phyloP scores from a whole-genome alignment of 495 filamentous ascomycete genomes.

The Penicillium chermesinum region DNA sequence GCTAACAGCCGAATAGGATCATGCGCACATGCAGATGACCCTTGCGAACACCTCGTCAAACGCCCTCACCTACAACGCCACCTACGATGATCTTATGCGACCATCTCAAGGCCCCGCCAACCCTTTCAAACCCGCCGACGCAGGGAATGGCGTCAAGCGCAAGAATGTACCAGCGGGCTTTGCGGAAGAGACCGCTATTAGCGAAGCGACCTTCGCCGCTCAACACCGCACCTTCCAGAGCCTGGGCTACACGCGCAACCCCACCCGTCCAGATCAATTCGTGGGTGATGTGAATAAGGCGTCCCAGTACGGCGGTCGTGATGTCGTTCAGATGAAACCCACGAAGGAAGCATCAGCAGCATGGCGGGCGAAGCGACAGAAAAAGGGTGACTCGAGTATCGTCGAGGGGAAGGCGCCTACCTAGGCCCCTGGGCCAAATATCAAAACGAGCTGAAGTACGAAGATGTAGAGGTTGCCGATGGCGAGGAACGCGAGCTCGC shows the following conservation, averaged over 20 bases:
- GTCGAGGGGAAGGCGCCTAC: slow-evolving; percentile 80
- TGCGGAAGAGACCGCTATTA: slow-evolving; percentile 83
- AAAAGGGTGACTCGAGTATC: slow-evolving; percentile 74
- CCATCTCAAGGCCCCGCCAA: slow-evolving; percentile 70
- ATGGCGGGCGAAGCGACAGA: slow-evolving; percentile 66
- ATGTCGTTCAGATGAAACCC: slow-evolving; percentile 54
- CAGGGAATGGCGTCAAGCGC: slow-evolving; percentile 60
- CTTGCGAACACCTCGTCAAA: slow-evolving; percentile 50
- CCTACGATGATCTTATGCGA: slow-evolving; percentile 67
- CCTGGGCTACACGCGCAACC: slow-evolving; percentile 55
- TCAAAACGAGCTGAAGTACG: slow-evolving; percentile 55
- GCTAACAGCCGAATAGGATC: slow-evolving; percentile 47
- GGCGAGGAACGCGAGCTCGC: slow-evolving; percentile 54
- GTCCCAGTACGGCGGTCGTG: slow-evolving; percentile 46
- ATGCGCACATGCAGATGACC: slow-evolving; percentile 52
- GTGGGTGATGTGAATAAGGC: slow-evolving; percentile 51
- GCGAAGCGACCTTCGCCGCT: slow-evolving; percentile 78
- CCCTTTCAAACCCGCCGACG: slow-evolving; percentile 64
- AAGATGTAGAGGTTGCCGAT: slow-evolving; percentile 50
- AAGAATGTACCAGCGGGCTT: slow-evolving; percentile 89
- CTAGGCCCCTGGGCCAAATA: slow-evolving; percentile 93
- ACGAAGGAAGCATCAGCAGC: slow-evolving; percentile 64
- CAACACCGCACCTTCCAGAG: slow-evolving; percentile 75
- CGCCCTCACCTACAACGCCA: slow-evolving; percentile 55
- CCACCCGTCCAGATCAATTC: slow-evolving; percentile 44